Percentiles rank a stretch among this genome's conserved stretches.
phyloP scores from a whole-genome alignment of 1,284 basidiomycete species.

The Leccinum huronense region DNA sequence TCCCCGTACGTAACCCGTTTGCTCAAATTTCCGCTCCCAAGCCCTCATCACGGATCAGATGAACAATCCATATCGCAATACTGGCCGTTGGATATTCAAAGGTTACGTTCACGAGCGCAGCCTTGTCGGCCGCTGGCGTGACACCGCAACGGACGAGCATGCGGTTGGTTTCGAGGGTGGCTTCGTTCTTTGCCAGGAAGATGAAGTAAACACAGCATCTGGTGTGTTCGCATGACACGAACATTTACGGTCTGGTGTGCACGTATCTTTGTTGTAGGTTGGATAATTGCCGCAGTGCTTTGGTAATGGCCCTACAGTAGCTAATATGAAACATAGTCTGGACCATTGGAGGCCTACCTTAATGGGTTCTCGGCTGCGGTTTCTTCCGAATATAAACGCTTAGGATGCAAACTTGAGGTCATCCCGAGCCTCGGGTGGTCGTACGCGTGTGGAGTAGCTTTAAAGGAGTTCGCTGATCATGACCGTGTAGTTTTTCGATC shows the following conservation, averaged over 20 bases:
- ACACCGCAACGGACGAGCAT: slow-evolving; percentile 40
- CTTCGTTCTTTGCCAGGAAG: slow-evolving; percentile 42
- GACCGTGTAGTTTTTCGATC: slow-evolving; percentile 11
- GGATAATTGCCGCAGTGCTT: slow-evolving; percentile 16
- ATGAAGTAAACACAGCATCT: slow-evolving; percentile 23
- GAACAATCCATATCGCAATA: slow-evolving; percentile 29
- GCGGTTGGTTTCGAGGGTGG: slow-evolving; percentile 44
- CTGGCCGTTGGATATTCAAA: slow-evolving; percentile 48
- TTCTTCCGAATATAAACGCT: slow-evolving; percentile 13
- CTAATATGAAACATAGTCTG: slow-evolving; percentile 9
- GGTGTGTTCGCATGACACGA: slow-evolving; percentile 13
- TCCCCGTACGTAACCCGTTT: slow-evolving; percentile 38
- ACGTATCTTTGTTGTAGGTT: slow-evolving; percentile 15
- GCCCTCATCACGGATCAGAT: slow-evolving; percentile 31
- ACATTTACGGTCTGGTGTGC: slow-evolving; percentile 17
- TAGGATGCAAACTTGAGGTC: slow-evolving; percentile 14
- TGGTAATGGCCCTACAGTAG: slow-evolving; percentile 24
- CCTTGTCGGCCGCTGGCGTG: slow-evolving; percentile 53
- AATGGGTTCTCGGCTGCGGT: slow-evolving; percentile 3
- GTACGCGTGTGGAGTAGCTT: slow-evolving; percentile 4
- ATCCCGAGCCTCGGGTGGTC: slow-evolving; percentile 17
- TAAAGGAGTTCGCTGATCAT: slow-evolving; percentile 19
- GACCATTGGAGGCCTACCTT: neutral
- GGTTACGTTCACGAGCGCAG: slow-evolving; percentile 50
- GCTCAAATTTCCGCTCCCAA: slow-evolving; percentile 4